Base-by-base conservation (phyloP, 192 early-diverging fungal genomes). In the Backusella mclennaniae region DNA sequence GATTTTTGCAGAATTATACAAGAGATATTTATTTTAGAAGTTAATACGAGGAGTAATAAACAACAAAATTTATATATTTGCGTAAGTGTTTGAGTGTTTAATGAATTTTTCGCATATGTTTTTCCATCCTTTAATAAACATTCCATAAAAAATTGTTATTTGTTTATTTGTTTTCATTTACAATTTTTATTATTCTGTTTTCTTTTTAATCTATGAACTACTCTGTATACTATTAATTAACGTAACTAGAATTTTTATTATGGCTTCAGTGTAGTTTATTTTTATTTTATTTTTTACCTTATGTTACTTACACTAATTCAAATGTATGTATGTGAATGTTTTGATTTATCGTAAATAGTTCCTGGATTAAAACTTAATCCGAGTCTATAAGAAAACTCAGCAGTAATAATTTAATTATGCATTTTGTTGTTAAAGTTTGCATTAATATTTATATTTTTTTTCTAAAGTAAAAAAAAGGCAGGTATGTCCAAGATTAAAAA, bases 1-100 rank as follows among this genome's bases (percentile, higher is more conserved):
- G 79, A 92, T 97, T 0, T 92, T 98, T 0, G 88, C 91, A 0
- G 87, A 92, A 76, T 77, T 99, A 63, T 87, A 95, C 26, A 85
- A 90, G 78, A 89, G 90, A 63, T 77, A 93, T 41, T 70, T 95
- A 53, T 89, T 89, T 39, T 79, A 70, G 75, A 49, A n/a, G 46
- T n/a, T n/a, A 6, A 49, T 19, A 49, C 1, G 4, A 63, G 12
- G 49, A 63, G 23, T 11, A 63, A 63, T 63, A 63, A 63, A 63
- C 23, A 63, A 63, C 26, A 63, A 63, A 21, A 21, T 9, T 21
- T 14, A 9, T n/a, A 49, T 63, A 63, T 29, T 63, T 63, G 56
- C 12, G 21, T 63, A 59, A 29, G 23, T 26, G 23, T 12, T 29
- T 26, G 56, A 26, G 1, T 12, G 9, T 0, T 59, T 4, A 56